Conservation (phyloP, 306 rosid species). For the Mucuna pruriens region DNA sequence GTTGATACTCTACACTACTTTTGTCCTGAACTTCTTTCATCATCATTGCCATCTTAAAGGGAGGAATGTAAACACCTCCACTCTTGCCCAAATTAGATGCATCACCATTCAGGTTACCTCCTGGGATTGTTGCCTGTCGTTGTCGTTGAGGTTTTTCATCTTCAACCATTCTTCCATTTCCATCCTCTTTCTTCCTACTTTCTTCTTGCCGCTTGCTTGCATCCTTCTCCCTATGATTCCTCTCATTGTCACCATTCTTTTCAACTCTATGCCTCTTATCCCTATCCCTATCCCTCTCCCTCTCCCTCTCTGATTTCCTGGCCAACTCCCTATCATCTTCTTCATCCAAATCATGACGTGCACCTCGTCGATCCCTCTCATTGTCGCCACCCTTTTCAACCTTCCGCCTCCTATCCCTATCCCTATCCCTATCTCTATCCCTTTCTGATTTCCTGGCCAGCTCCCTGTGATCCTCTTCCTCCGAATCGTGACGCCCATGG, state of each 20-base stretch:
- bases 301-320: not conserved
- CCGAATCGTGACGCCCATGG: constrained; percentile 36
- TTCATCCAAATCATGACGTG: not conserved
- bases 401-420: constrained; percentile 17
- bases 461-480: constrained; percentile 47
- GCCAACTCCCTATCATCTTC: constrained; percentile 5
- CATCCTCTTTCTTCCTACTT: constrained; percentile 47
- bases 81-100: constrained; percentile 69
- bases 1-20: constrained; percentile 82
- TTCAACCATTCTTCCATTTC: constrained; percentile 40
- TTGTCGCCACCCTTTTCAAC: not conserved
- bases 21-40: constrained; percentile 90
- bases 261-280: not conserved
- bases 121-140: constrained; percentile 37
- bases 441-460: constrained; percentile 25
- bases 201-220: constrained; percentile 39
- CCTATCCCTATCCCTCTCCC: not conserved
- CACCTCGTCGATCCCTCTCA: not conserved
- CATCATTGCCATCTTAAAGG: constrained; percentile 94
- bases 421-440: constrained; percentile 33
- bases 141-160: constrained; percentile 46
- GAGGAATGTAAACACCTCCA: constrained; percentile 95
- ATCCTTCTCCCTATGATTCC: not conserved
- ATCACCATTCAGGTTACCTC: constrained; percentile 52
- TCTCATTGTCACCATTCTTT: not conserved